These are phyloP conservation scores for Phyllosticta ampelicida DNA, from an alignment of 2,329 filamentous ascomycete species.

Conservation along the genomic window DNA sequence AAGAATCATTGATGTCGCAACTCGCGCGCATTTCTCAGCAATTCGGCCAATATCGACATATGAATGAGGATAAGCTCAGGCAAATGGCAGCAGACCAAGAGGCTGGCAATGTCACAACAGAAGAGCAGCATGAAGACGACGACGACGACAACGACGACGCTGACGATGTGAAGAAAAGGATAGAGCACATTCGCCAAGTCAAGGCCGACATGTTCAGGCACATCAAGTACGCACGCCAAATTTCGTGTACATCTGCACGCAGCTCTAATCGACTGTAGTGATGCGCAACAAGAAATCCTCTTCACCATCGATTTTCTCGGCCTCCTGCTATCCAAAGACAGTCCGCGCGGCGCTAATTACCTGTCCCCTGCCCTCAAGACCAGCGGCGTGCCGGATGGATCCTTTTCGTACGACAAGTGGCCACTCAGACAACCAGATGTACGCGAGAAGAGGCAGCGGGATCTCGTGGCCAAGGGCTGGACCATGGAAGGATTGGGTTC, in stretches of 20 bases:
- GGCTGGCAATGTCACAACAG: slow-evolving; percentile 30
- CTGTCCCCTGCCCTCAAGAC: slow-evolving; percentile 62
- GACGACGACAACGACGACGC: slow-evolving; percentile 34
- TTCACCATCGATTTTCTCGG: slow-evolving; percentile 74
- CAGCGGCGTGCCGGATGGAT: slow-evolving; percentile 56
- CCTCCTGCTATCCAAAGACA: slow-evolving; percentile 70
- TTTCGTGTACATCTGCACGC: not conserved
- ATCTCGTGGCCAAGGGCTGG: slow-evolving; percentile 54
- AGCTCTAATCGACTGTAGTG: slow-evolving; percentile 13
- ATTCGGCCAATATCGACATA: slow-evolving; percentile 68
- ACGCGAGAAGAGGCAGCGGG: slow-evolving; percentile 25
- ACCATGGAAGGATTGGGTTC: slow-evolving; percentile 66
- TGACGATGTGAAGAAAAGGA: slow-evolving; percentile 25
- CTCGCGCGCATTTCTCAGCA: slow-evolving; percentile 70
- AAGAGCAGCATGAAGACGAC: slow-evolving; percentile 37
- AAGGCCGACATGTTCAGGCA: slow-evolving; percentile 32
- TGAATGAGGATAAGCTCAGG: slow-evolving; percentile 63
- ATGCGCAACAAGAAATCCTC: slow-evolving; percentile 50
- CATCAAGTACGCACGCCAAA: slow-evolving; percentile 23
- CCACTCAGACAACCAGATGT: slow-evolving; percentile 28
- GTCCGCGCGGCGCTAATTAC: slow-evolving; percentile 60
- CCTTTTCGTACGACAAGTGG: slow-evolving; percentile 56
- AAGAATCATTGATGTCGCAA: slow-evolving; percentile 55
- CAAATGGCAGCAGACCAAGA: slow-evolving; percentile 50
- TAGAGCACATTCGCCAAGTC: slow-evolving; percentile 30